These are phyloP conservation scores for Batkoa obscura DNA, from an alignment of 371 early-diverging fungal species.

Conservation along the genomic window DNA sequence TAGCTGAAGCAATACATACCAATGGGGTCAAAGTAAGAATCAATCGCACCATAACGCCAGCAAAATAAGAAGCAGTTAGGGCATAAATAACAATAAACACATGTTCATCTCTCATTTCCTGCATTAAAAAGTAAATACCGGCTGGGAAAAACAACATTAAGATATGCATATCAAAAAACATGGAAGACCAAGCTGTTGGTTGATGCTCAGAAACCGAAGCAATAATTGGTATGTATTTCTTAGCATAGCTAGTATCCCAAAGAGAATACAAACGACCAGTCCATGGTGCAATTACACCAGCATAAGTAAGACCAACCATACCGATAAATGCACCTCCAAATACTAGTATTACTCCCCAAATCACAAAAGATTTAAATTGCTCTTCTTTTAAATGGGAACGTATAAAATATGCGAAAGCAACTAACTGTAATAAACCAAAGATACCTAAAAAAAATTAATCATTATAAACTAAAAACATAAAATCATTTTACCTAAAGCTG, in stretches of 20 bases:
- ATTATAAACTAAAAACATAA: constrained; percentile 5
- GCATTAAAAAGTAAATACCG: constrained; percentile 91
- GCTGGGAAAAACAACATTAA: constrained; percentile 90
- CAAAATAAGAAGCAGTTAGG: constrained; percentile 92
- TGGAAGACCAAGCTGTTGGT: constrained; percentile 97
- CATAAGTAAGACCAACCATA: constrained; percentile 30
- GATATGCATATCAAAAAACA: constrained; percentile 94
- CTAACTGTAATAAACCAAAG: constrained; percentile 80
- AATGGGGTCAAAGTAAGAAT: constrained; percentile 95
- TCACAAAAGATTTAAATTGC: constrained; percentile 64
- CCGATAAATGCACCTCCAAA: constrained; percentile 25
- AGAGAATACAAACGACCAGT: constrained; percentile 97
- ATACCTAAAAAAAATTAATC: constrained; percentile 26
- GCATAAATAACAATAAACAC: constrained; percentile 92
- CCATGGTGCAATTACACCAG: constrained; percentile 90
- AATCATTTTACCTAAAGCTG: constrained; percentile 59
- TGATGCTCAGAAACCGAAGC: constrained; percentile 99
- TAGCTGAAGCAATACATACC: constrained; percentile 85
- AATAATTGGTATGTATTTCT: constrained; percentile 96
- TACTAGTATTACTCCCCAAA: constrained; percentile 37
- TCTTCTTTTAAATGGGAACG: constrained; percentile 59
- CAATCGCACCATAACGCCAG: constrained; percentile 98
- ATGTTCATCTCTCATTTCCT: constrained; percentile 77
- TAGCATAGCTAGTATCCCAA: constrained; percentile 97
- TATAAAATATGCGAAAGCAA: constrained; percentile 71